Evolutionary conservation across 2,329 filamentous ascomycete genomes (phyloP), one percentile per base, ranked within the genome.

Genomic region (Amphichorda felina): DNA sequence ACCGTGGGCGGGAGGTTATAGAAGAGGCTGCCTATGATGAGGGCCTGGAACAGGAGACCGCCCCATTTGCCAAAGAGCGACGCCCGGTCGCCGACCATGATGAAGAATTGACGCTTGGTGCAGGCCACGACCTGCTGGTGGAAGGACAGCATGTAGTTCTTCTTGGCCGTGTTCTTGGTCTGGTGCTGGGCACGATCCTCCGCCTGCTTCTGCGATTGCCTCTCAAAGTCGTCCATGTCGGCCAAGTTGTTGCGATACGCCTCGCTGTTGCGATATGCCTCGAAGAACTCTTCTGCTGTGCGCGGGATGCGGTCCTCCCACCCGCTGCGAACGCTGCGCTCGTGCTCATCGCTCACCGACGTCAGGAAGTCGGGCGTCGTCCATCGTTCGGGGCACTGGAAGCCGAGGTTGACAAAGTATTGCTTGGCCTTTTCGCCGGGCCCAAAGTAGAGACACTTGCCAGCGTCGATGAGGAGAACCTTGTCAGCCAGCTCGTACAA

Each of bases 11-110:
- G 59, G 8, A 85, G 58, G 42, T 84, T 75, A 47, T 82, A 85
- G 59, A 93, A 93, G 4, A 91, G 63, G 4, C 79, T 84, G 1
- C 82, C 82, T 34, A 89, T 79, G 40, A 93, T 84, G 9, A 93
- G 66, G 2, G 59, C 65, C 48, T 86, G 83, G 39, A 81, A 73
- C 31, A 91, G 55, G 38, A 88, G 79, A 45, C 86, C 85, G 50
- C 86, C 82, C 48, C 82, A 72, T 50, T 91, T 91, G 16, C 82
- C 89, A 48, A 79, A 79, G 1, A 91, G 64, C 0, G 82, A 82
- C 0, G 77, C 77, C 37, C 68, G 76, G 54, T 93, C 83, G 28
- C 85, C 84, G 50, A 73, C 71, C 19, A 87, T 72, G 21, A 93
- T 69, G 75, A 83, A 85, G 47, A 87, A 80, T 52, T 93, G 83